Evolutionary conservation across 805 yeast genomes (phyloP).

Genomic region (Lipomyces kockii): DNA sequence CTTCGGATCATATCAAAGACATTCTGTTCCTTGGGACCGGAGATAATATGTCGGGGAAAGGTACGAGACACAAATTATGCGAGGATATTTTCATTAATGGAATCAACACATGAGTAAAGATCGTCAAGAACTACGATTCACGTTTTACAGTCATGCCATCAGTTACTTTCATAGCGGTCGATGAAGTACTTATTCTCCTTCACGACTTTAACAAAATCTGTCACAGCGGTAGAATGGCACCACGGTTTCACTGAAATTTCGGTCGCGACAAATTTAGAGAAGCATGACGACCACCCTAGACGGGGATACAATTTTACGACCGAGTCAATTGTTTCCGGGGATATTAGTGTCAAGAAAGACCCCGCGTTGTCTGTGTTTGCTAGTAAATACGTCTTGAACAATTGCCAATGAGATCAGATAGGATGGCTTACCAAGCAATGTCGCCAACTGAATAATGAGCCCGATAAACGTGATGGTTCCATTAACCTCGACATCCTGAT

Average conservation of each 20-base stretch:
- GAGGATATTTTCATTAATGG: neutral
- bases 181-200: constrained; percentile 18
- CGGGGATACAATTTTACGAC: constrained; percentile 35
- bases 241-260: constrained; percentile 38
- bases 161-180: constrained; percentile 9
- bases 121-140: no score
- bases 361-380: constrained; percentile 12
- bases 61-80: neutral
- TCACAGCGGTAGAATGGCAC: constrained; percentile 36
- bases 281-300: constrained; percentile 37
- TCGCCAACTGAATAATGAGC: constrained; percentile 36
- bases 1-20: no score
- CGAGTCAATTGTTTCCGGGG: constrained; percentile 32
- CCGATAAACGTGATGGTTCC: constrained; percentile 38
- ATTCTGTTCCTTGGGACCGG: no score
- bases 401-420: neutral
- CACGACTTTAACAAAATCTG: constrained; percentile 18
- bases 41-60: no score
- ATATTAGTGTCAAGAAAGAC: constrained; percentile 18
- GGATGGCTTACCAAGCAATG: constrained; percentile 34
- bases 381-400: no score
- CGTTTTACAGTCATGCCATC: neutral
- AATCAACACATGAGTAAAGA: neutral
- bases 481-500: constrained; percentile 36
- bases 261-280: constrained; percentile 30